A percentile compares a stretch with the other conserved stretches of the same genome.
phyloP scores from a whole-genome alignment of 1,284 basidiomycete species.

The Cryptococcus hybrid region DNA sequence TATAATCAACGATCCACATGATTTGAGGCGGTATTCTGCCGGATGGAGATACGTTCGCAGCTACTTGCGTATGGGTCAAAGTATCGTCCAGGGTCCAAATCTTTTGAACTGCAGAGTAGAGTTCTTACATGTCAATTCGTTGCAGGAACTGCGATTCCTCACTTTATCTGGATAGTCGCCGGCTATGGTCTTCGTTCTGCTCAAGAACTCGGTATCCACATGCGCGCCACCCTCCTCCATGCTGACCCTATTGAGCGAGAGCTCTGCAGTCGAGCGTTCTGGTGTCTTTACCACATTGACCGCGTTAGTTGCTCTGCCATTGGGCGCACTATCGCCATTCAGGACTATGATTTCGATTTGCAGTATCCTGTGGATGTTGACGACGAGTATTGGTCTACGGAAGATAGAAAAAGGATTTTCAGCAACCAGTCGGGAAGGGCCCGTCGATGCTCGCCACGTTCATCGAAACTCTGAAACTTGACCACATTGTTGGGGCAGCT shows the following conservation, averaged over 20 bases:
- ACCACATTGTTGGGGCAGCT: slow-evolving; percentile 67
- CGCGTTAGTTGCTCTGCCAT: slow-evolving; percentile 65
- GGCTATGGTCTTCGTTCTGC: slow-evolving; percentile 69
- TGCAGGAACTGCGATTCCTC: slow-evolving; percentile 63
- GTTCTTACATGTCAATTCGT: slow-evolving; percentile 50
- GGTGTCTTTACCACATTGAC: slow-evolving; percentile 57
- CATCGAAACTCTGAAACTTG: slow-evolving; percentile 65
- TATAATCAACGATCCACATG: slow-evolving; percentile 38
- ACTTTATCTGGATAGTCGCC: slow-evolving; percentile 68
- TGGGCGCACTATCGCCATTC: slow-evolving; percentile 75
- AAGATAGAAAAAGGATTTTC: slow-evolving; percentile 53
- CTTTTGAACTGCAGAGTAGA: slow-evolving; percentile 69
- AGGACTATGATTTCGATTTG: slow-evolving; percentile 80
- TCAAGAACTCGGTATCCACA: slow-evolving; percentile 49
- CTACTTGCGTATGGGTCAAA: slow-evolving; percentile 58
- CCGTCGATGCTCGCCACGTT: slow-evolving; percentile 59
- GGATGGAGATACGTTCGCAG: slow-evolving; percentile 76
- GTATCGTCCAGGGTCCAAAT: slow-evolving; percentile 58
- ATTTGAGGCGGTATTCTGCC: slow-evolving; percentile 54
- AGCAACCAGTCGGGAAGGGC: slow-evolving; percentile 58
- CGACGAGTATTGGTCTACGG: slow-evolving; percentile 73
- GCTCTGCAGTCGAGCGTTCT: slow-evolving; percentile 74
- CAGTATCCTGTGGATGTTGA: slow-evolving; percentile 77
- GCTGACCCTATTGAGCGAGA: slow-evolving; percentile 57
- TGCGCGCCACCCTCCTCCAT: slow-evolving; percentile 36